A percentile compares a stretch with the other conserved stretches of the same genome.
phyloP scores from a whole-genome alignment of 2,329 filamentous ascomycete genomes.

The Cladosporium sp. region DNA sequence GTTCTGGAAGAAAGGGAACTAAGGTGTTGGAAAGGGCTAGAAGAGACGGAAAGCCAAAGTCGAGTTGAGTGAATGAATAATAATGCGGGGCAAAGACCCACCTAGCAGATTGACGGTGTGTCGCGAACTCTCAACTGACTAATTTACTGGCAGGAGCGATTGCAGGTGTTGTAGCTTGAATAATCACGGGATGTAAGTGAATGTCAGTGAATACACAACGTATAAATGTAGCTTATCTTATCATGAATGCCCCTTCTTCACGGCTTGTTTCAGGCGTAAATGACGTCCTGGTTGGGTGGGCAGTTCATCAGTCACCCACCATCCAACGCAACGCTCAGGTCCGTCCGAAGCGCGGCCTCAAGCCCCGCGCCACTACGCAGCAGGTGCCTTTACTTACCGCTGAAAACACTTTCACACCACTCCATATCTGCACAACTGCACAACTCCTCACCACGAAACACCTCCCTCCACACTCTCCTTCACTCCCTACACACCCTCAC shows the following conservation, averaged over 20 bases:
- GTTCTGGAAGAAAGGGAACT: background rate
- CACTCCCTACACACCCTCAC: conserved; percentile 15
- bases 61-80: background rate
- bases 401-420: conserved; percentile 7
- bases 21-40: background rate
- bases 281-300: background rate
- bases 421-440: conserved; percentile 1
- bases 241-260: background rate
- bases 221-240: background rate
- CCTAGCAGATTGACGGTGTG: background rate
- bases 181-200: background rate
- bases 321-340: conserved; percentile 6
- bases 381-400: conserved; percentile 7
- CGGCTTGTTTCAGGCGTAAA: background rate
- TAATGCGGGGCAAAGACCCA: background rate
- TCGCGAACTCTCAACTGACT: background rate
- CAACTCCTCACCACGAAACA: too few species aligned
- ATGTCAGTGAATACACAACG: background rate
- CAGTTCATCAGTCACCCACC: background rate
- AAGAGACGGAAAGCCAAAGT: background rate
- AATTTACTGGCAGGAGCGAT: background rate
- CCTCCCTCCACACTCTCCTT: conserved; percentile 5
- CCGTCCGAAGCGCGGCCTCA: conserved; percentile 1
- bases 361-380: conserved; percentile 2
- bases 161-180: background rate